Evolutionary conservation across 2,329 filamentous ascomycete genomes (phyloP).

Genomic region (Colletotrichum navitas): DNA sequence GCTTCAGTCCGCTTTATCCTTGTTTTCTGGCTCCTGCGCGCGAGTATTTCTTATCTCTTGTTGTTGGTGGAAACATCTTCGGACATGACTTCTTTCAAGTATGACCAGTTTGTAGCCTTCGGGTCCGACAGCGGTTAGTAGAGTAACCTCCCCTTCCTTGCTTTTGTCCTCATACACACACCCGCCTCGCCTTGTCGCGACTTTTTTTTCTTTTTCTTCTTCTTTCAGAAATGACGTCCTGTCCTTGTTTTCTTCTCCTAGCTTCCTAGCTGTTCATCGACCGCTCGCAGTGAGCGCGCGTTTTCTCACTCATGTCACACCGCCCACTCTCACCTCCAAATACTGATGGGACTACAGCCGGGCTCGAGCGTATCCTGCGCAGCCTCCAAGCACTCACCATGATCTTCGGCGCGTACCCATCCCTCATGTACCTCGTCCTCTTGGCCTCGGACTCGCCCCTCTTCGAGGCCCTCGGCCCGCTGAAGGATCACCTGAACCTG

Average conservation of each 20-base stretch:
- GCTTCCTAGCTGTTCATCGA: not conserved
- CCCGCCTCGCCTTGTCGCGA: not conserved
- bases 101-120: conserved; percentile 58
- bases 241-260: not conserved
- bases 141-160: not conserved
- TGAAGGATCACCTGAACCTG: conserved; percentile 60
- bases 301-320: not conserved
- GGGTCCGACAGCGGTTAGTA: conserved; percentile 61
- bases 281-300: not conserved
- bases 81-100: conserved; percentile 34
- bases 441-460: conserved; percentile 37
- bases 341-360: conserved; percentile 56
- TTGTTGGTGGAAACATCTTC: not conserved
- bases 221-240: too few species aligned
- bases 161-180: not conserved
- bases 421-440: conserved; percentile 53
- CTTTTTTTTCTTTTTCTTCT: not conserved
- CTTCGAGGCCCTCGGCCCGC: conserved; percentile 48
- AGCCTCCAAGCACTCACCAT: conserved; percentile 66
- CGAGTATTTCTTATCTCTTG: not conserved
- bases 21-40: not conserved
- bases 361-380: conserved; percentile 72
- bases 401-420: conserved; percentile 60
- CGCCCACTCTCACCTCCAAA: not conserved
- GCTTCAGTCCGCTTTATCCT: not conserved